Percentiles rank a stretch among this genome's conserved stretches.
phyloP scores from a whole-genome alignment of 2,329 filamentous ascomycete species.

The Penicillium sp. region DNA sequence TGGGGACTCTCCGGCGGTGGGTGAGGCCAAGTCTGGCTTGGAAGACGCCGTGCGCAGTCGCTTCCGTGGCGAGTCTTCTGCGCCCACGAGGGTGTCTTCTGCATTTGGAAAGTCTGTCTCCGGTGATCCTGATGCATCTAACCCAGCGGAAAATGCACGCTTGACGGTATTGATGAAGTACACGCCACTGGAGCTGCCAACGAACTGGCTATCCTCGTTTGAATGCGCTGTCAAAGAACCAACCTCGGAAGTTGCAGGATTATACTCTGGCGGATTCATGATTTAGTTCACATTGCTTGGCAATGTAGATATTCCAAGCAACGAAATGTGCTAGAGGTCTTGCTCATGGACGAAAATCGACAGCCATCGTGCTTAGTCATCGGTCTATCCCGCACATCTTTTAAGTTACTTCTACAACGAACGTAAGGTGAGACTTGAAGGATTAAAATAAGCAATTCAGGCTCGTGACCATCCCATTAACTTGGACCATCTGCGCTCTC shows the following conservation, averaged over 20 bases:
- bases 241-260: conserved; percentile 37
- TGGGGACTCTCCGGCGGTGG: conserved; percentile 8
- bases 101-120: conserved; percentile 29
- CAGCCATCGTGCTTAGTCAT: not conserved
- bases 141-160: conserved; percentile 47
- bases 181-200: conserved; percentile 53
- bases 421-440: no score
- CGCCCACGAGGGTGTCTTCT: conserved; percentile 31
- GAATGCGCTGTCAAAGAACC: conserved; percentile 44
- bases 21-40: conserved; percentile 4
- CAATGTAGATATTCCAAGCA: not conserved
- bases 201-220: conserved; percentile 50
- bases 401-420: not conserved
- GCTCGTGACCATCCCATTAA: conserved; percentile 7
- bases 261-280: conserved; percentile 30
- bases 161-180: conserved; percentile 57
- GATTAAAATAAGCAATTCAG: not conserved
- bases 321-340: not conserved
- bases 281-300: conserved; percentile 17
- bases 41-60: conserved; percentile 12
- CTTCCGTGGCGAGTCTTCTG: conserved; percentile 23
- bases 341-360: not conserved
- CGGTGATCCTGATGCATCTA: conserved; percentile 21
- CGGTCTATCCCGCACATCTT: not conserved
- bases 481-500: conserved; percentile 1